Percentiles rank a stretch among this genome's conserved stretches.
Evolutionary conservation across 768 basidiomycete genomes (phyloP).

Genomic region (Mycena albidolilacea): DNA sequence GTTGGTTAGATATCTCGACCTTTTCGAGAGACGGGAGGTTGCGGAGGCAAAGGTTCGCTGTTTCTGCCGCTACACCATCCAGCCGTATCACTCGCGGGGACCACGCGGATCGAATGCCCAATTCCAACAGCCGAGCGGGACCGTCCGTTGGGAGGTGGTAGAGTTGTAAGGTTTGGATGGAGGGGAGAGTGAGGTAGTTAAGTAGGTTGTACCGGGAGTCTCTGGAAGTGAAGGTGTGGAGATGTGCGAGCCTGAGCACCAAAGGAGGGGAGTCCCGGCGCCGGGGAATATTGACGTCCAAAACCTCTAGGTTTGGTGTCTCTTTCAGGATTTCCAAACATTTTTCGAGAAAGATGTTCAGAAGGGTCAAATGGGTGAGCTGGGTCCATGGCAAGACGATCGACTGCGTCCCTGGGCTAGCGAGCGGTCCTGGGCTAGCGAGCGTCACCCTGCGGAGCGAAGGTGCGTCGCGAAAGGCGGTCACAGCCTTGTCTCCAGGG

Average conservation of each 20-base stretch:
- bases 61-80: neutral
- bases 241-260: neutral
- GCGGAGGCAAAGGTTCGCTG: neutral
- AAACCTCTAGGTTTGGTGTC: constrained; percentile 7
- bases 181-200: constrained; percentile 15
- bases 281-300: neutral
- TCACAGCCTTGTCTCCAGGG: neutral
- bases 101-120: constrained; percentile 5
- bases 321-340: neutral
- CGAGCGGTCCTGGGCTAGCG: neutral
- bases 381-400: constrained; percentile 13
- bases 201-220: neutral
- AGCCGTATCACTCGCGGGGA: neutral
- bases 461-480: constrained; percentile 12
- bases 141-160: neutral
- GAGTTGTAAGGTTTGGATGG: neutral
- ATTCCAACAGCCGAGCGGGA: neutral
- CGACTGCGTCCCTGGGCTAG: neutral
- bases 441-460: neutral
- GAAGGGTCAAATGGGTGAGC: neutral
- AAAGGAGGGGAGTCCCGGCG: neutral
- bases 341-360: neutral
- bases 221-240: neutral
- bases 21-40: neutral
- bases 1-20: neutral